Conservation (phyloP, 345 rosid species). For the Turritis glabra region DNA sequence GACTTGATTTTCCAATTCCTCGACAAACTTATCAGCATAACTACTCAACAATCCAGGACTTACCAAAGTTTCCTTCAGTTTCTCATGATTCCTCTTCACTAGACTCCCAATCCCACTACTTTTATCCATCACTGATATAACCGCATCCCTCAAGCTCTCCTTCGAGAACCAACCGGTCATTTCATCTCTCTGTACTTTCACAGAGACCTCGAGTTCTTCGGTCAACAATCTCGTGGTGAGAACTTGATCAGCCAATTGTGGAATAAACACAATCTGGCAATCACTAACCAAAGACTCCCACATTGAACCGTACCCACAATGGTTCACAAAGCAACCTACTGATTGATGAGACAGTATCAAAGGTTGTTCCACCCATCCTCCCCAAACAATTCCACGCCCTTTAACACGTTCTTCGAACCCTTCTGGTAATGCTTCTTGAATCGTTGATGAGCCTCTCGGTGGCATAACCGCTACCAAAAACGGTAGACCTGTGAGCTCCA, state of each 20-base stretch:
- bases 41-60: conserved; percentile 8
- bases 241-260: too few relatives aligned
- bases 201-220: too few relatives aligned
- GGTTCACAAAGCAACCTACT: conserved; percentile 44
- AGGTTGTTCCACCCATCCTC: conserved; percentile 39
- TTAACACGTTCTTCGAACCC: conserved; percentile 40
- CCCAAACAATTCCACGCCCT: conserved; percentile 35
- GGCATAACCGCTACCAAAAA: conserved; percentile 39
- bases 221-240: too few relatives aligned
- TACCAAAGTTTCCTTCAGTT: conserved; percentile 20
- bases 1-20: neutral
- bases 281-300: conserved; percentile 43
- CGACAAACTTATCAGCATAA: conserved; percentile 10
- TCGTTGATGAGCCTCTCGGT: conserved; percentile 36
- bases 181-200: too few relatives aligned
- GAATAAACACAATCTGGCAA: conserved; percentile 40
- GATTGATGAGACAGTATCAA: conserved; percentile 35
- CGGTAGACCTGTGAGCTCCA: conserved; percentile 37
- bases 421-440: conserved; percentile 45
- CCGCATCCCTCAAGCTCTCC: too few relatives aligned
- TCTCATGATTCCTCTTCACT: conserved; percentile 23
- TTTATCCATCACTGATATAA: too few relatives aligned
- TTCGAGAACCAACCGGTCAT: too few relatives aligned
- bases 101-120: neutral
- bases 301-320: conserved; percentile 41